phyloP scores from a whole-genome alignment of 176 grass and related monocot species.

The Avena insularis region DNA sequence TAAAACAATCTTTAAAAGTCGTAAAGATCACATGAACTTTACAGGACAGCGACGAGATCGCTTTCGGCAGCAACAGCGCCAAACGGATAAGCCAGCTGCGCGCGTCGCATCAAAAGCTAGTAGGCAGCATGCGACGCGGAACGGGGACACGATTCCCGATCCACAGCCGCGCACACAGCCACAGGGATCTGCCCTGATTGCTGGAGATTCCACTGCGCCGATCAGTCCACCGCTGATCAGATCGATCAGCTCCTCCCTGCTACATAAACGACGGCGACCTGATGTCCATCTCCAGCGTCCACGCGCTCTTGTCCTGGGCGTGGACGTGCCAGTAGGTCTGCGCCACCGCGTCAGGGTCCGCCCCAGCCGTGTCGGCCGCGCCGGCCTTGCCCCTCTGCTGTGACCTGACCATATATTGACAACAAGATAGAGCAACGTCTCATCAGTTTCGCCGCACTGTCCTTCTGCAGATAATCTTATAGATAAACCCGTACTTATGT shows the following conservation, averaged over 20 bases:
- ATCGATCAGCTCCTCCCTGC: neutral
- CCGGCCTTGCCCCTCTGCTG: constrained; percentile 33
- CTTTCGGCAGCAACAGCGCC: constrained; percentile 6
- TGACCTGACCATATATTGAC: constrained; percentile 44
- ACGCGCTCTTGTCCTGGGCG: constrained; percentile 78
- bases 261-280: constrained; percentile 56
- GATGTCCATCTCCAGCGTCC: constrained; percentile 93
- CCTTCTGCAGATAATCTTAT: neutral
- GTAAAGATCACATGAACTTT: neutral
- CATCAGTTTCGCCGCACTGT: neutral
- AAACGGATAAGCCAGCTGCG: neutral
- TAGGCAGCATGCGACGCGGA: constrained; percentile 39
- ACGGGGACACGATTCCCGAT: constrained; percentile 35
- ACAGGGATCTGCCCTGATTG: constrained; percentile 3
- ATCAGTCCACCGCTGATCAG: too few relatives aligned
- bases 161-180: constrained; percentile 34
- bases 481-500: neutral
- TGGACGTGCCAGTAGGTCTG: constrained; percentile 95
- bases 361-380: neutral
- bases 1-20: neutral
- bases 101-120: neutral
- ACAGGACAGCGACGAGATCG: constrained; percentile 17
- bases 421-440: neutral
- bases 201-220: neutral
- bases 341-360: constrained; percentile 87